Evolutionary conservation across 2,329 filamentous ascomycete species (phyloP), one percentile per base, ranked within the genome.

Genomic region (Aspergillus costaricaensis): DNA sequence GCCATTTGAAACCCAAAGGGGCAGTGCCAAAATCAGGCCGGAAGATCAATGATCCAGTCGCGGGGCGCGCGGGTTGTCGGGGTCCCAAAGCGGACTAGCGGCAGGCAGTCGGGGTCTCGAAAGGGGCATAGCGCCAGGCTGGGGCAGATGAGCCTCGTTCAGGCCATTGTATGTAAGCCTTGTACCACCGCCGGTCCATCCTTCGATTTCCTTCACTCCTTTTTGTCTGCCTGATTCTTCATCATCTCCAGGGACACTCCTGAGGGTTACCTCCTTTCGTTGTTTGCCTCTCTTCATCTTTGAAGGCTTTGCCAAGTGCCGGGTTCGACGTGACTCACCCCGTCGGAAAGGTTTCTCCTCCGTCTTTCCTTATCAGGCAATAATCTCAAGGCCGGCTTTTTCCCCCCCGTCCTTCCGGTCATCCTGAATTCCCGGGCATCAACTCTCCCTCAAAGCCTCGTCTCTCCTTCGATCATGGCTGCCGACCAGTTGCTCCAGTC

Each of bases 21-120:
- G 47, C 47, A 50, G 47, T 50, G 47, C 47, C 14, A 9, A 14
- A 8, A 32, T 2, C n/a, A 30, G 14, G 7, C 15, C 47, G 47
- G 47, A 48, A 44, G 48, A 59, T 57, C 41, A 41, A 53, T 32
- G n/a, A 17, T 51, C 38, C 14, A 50, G 57, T 54, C 49, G 50
- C 55, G 23, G n/a, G 36, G 44, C 48, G 25, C 30, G 32, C 47
- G 58, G 32, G 10, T 55, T 55, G 65, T 68, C 70, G 67, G 64
- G 66, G 63, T 65, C 71, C 67, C 57, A 68, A 69, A 61, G 8
- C 1, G 62, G 69, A 48, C 65, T 71, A 70, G 70, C 64, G 67
- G 38, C 30, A 32, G 39, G 21, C 4, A 15, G 53, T 55, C 53
- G 53, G 53, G 53, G 39, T 55, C 53, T 27, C 53, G 38, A 55